Conservation (phyloP, 441 rosid genomes). For the Populus trichocarpa region DNA sequence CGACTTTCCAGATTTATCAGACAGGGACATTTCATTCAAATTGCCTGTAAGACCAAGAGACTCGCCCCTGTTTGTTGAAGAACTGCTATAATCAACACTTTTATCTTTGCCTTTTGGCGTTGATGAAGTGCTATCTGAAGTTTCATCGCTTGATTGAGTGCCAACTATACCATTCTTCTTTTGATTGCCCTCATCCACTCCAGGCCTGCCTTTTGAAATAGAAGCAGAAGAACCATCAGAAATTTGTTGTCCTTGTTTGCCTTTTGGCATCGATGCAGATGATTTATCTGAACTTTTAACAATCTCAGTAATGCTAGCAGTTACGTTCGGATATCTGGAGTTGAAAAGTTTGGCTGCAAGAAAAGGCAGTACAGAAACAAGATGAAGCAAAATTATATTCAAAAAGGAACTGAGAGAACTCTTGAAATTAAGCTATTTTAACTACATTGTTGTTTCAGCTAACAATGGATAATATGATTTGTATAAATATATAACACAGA, state of each 20-base stretch:
- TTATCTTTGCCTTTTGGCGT: constrained; percentile 36
- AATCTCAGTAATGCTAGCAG: constrained; percentile 25
- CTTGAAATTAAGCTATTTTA: not conserved
- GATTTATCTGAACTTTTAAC: constrained; percentile 32
- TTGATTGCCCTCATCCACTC: constrained; percentile 17
- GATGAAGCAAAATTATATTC: not conserved
- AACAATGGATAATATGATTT: not conserved
- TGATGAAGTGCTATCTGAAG: constrained; percentile 22
- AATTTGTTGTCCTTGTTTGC: constrained; percentile 23
- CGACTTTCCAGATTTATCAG: constrained; percentile 39
- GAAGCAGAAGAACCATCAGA: constrained; percentile 30
- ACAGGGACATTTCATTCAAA: constrained; percentile 34
- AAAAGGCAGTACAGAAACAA: constrained; percentile 6
- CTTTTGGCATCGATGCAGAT: constrained; percentile 29
- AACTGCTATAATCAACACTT: constrained; percentile 31
- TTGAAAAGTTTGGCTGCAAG: constrained; percentile 27
- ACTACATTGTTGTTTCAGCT: not conserved
- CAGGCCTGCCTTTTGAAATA: constrained; percentile 28
- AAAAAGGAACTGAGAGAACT: not conserved
- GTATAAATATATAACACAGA: not conserved
- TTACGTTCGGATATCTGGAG: constrained; percentile 23
- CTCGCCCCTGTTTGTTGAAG: constrained; percentile 25
- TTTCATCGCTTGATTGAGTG: constrained; percentile 25
- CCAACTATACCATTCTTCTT: constrained; percentile 21
- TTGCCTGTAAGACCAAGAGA: constrained; percentile 31